Evolutionary conservation across 495 filamentous ascomycete genomes (phyloP), one percentile per base, ranked within the genome.

Genomic region (Usnea hakonensis): DNA sequence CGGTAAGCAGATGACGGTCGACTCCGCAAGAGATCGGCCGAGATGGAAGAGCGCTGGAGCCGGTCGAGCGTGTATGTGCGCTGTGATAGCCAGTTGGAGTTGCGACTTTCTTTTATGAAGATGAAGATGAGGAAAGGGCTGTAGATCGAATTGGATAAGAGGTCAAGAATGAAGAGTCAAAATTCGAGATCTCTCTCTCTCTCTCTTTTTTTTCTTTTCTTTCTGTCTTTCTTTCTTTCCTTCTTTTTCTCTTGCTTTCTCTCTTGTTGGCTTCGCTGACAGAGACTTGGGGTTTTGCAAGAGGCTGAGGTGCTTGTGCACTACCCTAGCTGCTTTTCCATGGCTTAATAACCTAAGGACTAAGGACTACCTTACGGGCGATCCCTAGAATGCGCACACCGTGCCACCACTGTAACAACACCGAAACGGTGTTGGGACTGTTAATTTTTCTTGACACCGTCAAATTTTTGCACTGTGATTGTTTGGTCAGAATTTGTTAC

Each of bases 1-100:
- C 38, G 30, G 52, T 52, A 37, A 62, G 38, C 19, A 11, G 40
- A 35, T 61, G 48, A 40, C 48, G 59, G 17, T 57, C 21, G 37
- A 57, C 30, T 32, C 14, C 26, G 48, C 28, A 32, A 52, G 46
- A 52, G 48, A 52, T 52, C 48, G 48, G 48, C 46, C 48, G 37
- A 4, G 21, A 4, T 55, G 37, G 59, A 30, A 33, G 26, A 32
- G 48, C 48, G 48, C 28, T 52, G 48, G 48, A 33, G 28, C 46
- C 28, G 48, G 30, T 52, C 28, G 28, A 52, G 48, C 48, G 32
- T 26, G 19, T 50, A 50, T 32, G 26, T 17, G 48, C 28, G 26
- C 16, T 19, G 5, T 32, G 48, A 52, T 19, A 19, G 48, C 48
- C 28, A 52, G 14, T 9, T n/a, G 28, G 14, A 52, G 48, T 5